Conservation (phyloP, 768 basidiomycete species). For the Neoboletus brunneissimus region DNA sequence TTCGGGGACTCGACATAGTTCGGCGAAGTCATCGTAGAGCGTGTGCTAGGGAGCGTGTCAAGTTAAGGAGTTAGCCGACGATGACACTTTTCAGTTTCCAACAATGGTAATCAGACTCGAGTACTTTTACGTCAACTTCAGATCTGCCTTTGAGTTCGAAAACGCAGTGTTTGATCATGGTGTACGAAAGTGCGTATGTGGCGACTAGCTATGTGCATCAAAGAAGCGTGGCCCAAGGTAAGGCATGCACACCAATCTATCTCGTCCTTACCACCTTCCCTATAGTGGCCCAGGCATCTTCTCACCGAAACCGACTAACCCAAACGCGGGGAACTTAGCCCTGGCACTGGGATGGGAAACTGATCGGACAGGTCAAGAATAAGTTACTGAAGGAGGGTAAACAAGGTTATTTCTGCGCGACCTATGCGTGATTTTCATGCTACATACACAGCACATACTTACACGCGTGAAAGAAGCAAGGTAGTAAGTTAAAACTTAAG, state of each 20-base stretch:
- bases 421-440: neutral
- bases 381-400: neutral
- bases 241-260: neutral
- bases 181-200: neutral
- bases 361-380: neutral
- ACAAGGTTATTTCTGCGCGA: neutral
- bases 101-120: constrained; percentile 14
- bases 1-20: constrained; percentile 64
- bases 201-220: neutral
- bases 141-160: neutral
- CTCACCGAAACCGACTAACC: neutral
- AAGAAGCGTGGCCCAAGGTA: neutral
- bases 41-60: constrained; percentile 7
- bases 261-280: neutral
- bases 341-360: neutral
- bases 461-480: constrained; percentile 5
- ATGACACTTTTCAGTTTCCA: neutral
- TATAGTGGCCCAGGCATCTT: neutral
- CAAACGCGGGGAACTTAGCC: neutral
- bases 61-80: neutral
- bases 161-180: neutral
- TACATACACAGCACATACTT: neutral
- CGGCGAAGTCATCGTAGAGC: constrained; percentile 25
- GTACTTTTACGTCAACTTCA: constrained; percentile 19
- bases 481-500: neutral